phyloP scores from a whole-genome alignment of 2,329 filamentous ascomycete genomes.

The Pezicula radicicola region DNA sequence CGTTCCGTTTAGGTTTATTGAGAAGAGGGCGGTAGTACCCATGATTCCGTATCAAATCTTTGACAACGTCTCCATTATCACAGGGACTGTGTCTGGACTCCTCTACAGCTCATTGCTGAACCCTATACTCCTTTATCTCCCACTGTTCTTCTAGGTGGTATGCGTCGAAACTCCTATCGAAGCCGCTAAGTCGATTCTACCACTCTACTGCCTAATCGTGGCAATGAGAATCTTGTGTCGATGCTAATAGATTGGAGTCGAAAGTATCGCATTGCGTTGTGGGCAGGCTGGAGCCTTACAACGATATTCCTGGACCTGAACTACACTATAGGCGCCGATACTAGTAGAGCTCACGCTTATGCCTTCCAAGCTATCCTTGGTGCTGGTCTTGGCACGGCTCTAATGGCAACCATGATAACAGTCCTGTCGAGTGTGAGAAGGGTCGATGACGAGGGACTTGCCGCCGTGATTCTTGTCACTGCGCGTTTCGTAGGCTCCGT shows the following conservation, averaged over 20 bases:
- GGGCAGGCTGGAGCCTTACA: background rate
- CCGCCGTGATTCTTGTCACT: background rate
- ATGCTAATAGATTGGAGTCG: background rate
- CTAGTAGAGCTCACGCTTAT: background rate
- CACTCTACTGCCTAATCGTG: background rate
- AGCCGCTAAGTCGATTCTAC: no score
- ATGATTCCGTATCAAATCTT: no score
- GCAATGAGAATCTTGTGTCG: background rate
- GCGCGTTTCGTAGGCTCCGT: background rate
- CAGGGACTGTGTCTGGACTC: no score
- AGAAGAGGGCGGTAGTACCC: no score
- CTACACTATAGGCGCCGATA: background rate
- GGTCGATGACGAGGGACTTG: background rate
- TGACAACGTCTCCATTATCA: no score
- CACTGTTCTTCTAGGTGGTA: no score
- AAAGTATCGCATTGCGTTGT: background rate
- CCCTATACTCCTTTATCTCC: no score
- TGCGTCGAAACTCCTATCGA: no score
- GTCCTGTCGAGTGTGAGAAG: background rate
- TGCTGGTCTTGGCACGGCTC: background rate
- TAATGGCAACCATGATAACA: background rate
- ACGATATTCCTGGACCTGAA: background rate
- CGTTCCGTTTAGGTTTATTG: no score
- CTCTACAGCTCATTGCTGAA: no score
- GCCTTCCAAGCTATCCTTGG: background rate